Conservation (phyloP, 2,329 filamentous ascomycete genomes). For the Macrophomina phaseolina region DNA sequence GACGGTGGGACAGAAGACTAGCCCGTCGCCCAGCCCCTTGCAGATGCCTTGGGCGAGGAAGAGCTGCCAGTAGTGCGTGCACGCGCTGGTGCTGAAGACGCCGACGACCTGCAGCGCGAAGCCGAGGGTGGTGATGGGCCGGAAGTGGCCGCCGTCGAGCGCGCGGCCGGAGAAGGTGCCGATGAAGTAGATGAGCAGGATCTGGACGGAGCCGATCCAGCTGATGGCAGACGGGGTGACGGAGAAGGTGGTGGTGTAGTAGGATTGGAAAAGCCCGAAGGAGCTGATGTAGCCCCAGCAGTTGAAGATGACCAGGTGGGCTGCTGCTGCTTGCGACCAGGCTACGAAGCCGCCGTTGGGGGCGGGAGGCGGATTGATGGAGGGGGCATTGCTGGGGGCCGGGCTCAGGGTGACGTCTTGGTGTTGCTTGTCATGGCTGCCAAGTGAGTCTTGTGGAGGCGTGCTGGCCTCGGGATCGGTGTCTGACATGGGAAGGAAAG, state of each 20-base stretch:
- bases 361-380: conserved; percentile 30
- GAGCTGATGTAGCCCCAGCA: conserved; percentile 56
- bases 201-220: conserved; percentile 57
- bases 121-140: conserved; percentile 45
- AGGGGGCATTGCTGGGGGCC: conserved; percentile 5
- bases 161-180: conserved; percentile 51
- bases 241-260: conserved; percentile 49
- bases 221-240: conserved; percentile 49
- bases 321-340: conserved; percentile 48
- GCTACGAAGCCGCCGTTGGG: conserved; percentile 59
- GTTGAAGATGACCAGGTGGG: conserved; percentile 29
- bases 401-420: neutral
- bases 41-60: conserved; percentile 56
- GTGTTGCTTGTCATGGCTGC: neutral
- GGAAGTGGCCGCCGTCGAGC: conserved; percentile 52
- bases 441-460: neutral
- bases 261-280: conserved; percentile 63
- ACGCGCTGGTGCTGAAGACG: conserved; percentile 52
- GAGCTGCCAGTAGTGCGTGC: conserved; percentile 53
- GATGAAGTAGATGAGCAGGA: conserved; percentile 51
- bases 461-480: neutral
- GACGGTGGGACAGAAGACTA: conserved; percentile 47
- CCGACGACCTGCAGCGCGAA: conserved; percentile 46
- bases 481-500: conserved; percentile 1
- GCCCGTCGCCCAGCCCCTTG: conserved; percentile 53